A percentile compares a stretch with the other conserved stretches of the same genome.
Evolutionary conservation across 148 eudicot species (phyloP).

Genomic region (Drosera capensis): DNA sequence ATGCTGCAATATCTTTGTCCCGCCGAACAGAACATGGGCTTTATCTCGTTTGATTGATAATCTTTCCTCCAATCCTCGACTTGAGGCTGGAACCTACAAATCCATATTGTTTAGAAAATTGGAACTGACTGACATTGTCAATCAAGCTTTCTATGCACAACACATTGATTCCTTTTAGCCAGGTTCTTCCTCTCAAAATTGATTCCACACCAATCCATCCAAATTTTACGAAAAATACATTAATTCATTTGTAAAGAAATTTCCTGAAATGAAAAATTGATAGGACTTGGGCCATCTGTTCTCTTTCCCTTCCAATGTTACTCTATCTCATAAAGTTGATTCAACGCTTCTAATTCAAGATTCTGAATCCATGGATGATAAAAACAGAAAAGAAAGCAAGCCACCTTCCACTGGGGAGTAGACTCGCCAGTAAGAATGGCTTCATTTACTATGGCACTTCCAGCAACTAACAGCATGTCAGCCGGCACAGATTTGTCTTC

Average conservation of each 20-base stretch:
- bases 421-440: slow-evolving; percentile 99
- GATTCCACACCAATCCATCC: too few species aligned
- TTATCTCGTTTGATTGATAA: slow-evolving; percentile 67
- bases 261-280: too few species aligned
- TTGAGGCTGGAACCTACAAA: slow-evolving; percentile 56
- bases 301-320: too few species aligned
- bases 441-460: slow-evolving; percentile 94
- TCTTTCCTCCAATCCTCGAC: slow-evolving; percentile 53
- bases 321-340: too few species aligned
- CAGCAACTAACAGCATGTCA: slow-evolving; percentile 87
- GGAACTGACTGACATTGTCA: too few species aligned
- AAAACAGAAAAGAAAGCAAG: slow-evolving; percentile 12
- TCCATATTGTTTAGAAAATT: too few species aligned
- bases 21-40: slow-evolving; percentile 84
- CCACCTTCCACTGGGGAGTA: slow-evolving; percentile 99
- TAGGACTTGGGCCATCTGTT: too few species aligned
- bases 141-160: too few species aligned
- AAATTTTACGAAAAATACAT: too few species aligned
- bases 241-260: too few species aligned
- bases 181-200: too few species aligned
- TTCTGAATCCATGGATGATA: background rate
- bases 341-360: too few species aligned
- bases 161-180: background rate
- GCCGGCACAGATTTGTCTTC: slow-evolving; percentile 95
- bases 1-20: slow-evolving; percentile 96